Percentiles rank a stretch among this genome's conserved stretches.
Conservation (phyloP, 192 early-diverging fungal genomes). For the Dimargaris xerosporica region DNA sequence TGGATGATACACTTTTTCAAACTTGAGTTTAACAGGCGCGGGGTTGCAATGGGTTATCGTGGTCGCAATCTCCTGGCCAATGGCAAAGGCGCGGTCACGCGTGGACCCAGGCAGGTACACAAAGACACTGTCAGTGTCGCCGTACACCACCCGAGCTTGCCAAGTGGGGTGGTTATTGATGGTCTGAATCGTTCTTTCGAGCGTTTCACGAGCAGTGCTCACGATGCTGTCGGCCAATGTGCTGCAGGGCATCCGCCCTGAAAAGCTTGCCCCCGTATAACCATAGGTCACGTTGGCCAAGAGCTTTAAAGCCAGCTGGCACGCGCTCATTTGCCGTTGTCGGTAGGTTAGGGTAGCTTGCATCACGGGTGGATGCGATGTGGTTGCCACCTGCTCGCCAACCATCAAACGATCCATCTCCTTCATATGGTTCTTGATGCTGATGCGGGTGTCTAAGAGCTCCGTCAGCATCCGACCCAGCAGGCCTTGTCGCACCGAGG, state of each 20-base stretch:
- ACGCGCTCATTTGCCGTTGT: slow-evolving; percentile 52
- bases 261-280: slow-evolving; percentile 67
- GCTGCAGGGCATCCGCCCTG: slow-evolving; percentile 77
- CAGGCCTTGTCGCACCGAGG: slow-evolving; percentile 59
- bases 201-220: slow-evolving; percentile 62
- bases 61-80: slow-evolving; percentile 69
- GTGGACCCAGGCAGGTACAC: slow-evolving; percentile 51
- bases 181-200: slow-evolving; percentile 55
- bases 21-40: slow-evolving; percentile 73
- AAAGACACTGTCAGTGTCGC: slow-evolving; percentile 92
- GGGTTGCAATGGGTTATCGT: slow-evolving; percentile 60
- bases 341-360: slow-evolving; percentile 23
- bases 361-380: neutral
- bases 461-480: slow-evolving; percentile 72
- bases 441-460: slow-evolving; percentile 74
- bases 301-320: slow-evolving; percentile 78
- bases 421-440: slow-evolving; percentile 76
- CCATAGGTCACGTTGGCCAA: slow-evolving; percentile 91
- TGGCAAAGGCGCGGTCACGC: slow-evolving; percentile 55
- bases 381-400: neutral
- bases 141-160: slow-evolving; percentile 77
- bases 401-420: slow-evolving; percentile 14
- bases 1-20: slow-evolving; percentile 90
- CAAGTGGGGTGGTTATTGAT: slow-evolving; percentile 36
- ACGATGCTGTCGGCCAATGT: slow-evolving; percentile 90